These are phyloP conservation scores for Debaryomyces fabryi DNA, from an alignment of 1,139 yeast genomes.

Conservation along the genomic window DNA sequence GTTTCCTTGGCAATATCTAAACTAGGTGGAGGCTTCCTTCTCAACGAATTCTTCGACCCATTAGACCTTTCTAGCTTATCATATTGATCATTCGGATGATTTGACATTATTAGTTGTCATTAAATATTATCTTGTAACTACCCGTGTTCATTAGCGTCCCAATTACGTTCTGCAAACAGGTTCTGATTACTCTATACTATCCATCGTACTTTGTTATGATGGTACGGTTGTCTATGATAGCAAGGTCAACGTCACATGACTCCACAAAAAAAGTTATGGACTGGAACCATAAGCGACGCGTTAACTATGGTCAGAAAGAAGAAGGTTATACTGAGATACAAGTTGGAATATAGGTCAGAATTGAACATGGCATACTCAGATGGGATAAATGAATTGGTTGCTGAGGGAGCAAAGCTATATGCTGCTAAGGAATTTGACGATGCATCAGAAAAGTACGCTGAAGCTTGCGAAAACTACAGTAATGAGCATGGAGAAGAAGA, in stretches of 20 bases:
- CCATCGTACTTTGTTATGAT: too few species aligned
- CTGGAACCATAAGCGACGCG: constrained; percentile 6
- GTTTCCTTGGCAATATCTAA: constrained; percentile 6
- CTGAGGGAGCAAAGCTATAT: constrained; percentile 62
- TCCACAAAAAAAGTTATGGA: not conserved
- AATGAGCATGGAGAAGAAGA: constrained; percentile 57
- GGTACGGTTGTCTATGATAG: constrained; percentile 2
- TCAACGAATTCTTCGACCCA: constrained; percentile 20
- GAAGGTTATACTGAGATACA: not conserved
- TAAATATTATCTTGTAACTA: not conserved
- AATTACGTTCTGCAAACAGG: not conserved
- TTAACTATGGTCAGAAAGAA: not conserved
- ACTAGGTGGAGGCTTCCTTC: constrained; percentile 37
- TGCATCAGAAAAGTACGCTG: constrained; percentile 73
- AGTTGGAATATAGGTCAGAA: not conserved
- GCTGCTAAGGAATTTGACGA: constrained; percentile 65
- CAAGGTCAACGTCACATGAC: constrained; percentile 4
- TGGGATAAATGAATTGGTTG: constrained; percentile 49
- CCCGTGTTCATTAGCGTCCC: not conserved
- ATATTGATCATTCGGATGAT: not conserved
- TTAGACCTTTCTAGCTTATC: constrained; percentile 1
- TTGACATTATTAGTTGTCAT: constrained; percentile 6
- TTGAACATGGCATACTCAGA: constrained; percentile 24
- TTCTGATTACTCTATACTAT: not conserved
- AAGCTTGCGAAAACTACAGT: constrained; percentile 66